Conservation (phyloP, 2,329 filamentous ascomycete species). For the Ceratocystis huliohia region DNA sequence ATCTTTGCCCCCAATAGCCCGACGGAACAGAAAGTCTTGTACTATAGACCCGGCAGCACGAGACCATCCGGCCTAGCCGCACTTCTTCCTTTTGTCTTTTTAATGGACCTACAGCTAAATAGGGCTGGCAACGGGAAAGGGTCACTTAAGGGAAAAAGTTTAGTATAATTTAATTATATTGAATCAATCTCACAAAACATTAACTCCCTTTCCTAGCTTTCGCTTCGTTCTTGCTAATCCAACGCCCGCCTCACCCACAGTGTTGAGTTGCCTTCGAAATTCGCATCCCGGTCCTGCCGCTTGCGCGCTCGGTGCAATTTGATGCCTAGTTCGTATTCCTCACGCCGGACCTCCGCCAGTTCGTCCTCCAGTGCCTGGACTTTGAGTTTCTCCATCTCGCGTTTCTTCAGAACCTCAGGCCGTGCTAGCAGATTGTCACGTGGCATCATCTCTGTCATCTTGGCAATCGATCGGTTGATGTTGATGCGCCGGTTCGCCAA, state of each 20-base stretch:
- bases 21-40: no score
- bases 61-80: no score
- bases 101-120: no score
- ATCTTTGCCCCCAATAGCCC: no score
- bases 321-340: constrained; percentile 68
- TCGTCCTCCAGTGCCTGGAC: constrained; percentile 54
- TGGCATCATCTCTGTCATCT: constrained; percentile 68
- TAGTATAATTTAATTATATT: no score
- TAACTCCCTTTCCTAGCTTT: not conserved
- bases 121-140: no score
- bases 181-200: not conserved
- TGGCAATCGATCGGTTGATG: constrained; percentile 57
- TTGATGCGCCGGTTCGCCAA: constrained; percentile 57
- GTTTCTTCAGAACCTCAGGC: constrained; percentile 46
- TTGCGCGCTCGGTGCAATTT: constrained; percentile 64
- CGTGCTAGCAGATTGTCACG: constrained; percentile 55
- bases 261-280: constrained; percentile 48
- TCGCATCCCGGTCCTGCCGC: constrained; percentile 53
- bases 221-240: constrained; percentile 2
- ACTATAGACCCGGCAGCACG: no score
- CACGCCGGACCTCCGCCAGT: constrained; percentile 57
- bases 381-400: constrained; percentile 48
- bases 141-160: no score
- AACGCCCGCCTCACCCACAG: constrained; percentile 64
- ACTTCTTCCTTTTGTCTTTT: no score